A percentile compares a stretch with the other conserved stretches of the same genome.
These are phyloP conservation scores for Saccharum spontaneum DNA, from an alignment of 176 grass and related monocot species.

Conservation along the genomic window DNA sequence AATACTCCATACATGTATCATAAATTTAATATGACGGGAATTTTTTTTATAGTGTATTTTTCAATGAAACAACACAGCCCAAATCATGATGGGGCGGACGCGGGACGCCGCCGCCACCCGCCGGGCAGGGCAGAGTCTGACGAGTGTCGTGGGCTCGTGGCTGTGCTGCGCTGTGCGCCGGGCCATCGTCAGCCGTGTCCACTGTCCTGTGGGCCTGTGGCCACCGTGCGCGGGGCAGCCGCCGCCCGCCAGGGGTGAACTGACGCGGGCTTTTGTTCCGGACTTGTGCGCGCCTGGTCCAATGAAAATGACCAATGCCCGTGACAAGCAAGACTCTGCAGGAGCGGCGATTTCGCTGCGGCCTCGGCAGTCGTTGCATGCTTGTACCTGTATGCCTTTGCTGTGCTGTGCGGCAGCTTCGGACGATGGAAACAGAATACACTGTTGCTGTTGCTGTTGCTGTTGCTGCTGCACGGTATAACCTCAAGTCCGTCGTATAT, in stretches of 20 bases:
- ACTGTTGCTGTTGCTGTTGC: background rate
- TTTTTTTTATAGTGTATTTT: too few relatives aligned
- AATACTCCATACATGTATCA: too few relatives aligned
- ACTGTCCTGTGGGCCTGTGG: background rate
- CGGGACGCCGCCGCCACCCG: background rate
- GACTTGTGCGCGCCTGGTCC: background rate
- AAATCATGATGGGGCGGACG: background rate
- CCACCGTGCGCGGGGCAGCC: background rate
- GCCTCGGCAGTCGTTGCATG: background rate
- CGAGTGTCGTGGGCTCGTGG: background rate
- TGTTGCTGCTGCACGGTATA: background rate
- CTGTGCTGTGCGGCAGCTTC: background rate
- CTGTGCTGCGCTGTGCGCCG: background rate
- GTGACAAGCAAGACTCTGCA: background rate
- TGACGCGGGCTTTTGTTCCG: background rate
- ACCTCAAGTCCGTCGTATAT: too few relatives aligned
- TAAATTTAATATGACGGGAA: too few relatives aligned
- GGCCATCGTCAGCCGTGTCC: background rate
- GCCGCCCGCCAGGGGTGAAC: background rate
- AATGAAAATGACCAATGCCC: background rate
- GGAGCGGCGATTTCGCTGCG: background rate
- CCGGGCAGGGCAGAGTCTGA: background rate
- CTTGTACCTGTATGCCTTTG: background rate
- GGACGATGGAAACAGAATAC: background rate
- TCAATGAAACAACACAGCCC: too few relatives aligned